Evolutionary conservation across 805 yeast genomes (phyloP).

Genomic region (Citeromyces nyonsensis): DNA sequence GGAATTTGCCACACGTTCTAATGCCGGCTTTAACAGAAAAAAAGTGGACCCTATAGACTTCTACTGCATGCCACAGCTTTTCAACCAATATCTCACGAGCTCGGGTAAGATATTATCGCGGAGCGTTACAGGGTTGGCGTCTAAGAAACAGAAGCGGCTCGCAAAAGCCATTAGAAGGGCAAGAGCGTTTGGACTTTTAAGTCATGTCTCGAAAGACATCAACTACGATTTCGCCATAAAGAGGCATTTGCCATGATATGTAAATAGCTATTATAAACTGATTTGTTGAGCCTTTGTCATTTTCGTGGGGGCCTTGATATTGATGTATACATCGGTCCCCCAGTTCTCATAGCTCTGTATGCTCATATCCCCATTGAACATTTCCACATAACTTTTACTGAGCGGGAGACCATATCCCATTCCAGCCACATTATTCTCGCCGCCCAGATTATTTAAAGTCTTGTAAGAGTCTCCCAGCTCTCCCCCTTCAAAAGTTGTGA

Average conservation of each 20-base stretch:
- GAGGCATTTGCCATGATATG: slow-evolving; percentile 6
- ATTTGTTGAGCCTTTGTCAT: slow-evolving; percentile 1
- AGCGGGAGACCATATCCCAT: slow-evolving; percentile 94
- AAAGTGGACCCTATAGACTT: slow-evolving; percentile 56
- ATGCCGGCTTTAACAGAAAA: slow-evolving; percentile 13
- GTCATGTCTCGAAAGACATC: slow-evolving; percentile 55
- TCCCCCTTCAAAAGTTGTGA: slow-evolving; percentile 52
- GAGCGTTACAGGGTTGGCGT: slow-evolving; percentile 50
- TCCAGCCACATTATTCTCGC: slow-evolving; percentile 56
- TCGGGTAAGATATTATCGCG: slow-evolving; percentile 71
- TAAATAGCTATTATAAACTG: neutral
- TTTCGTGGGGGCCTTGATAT: slow-evolving; percentile 17
- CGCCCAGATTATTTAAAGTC: slow-evolving; percentile 50
- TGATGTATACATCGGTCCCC: slow-evolving; percentile 68
- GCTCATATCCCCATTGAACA: slow-evolving; percentile 56
- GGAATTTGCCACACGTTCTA: slow-evolving; percentile 6
- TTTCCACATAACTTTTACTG: slow-evolving; percentile 57
- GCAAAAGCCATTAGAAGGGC: slow-evolving; percentile 71
- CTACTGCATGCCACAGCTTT: slow-evolving; percentile 55
- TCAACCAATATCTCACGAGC: slow-evolving; percentile 48
- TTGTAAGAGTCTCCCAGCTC: slow-evolving; percentile 43
- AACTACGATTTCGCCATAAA: slow-evolving; percentile 10
- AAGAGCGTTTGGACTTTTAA: slow-evolving; percentile 65
- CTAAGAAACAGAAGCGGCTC: slow-evolving; percentile 52
- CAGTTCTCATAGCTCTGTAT: slow-evolving; percentile 60